A percentile compares a stretch with the other conserved stretches of the same genome.
Evolutionary conservation across 306 rosid genomes (phyloP).

Genomic region (Quercus wislizeni): DNA sequence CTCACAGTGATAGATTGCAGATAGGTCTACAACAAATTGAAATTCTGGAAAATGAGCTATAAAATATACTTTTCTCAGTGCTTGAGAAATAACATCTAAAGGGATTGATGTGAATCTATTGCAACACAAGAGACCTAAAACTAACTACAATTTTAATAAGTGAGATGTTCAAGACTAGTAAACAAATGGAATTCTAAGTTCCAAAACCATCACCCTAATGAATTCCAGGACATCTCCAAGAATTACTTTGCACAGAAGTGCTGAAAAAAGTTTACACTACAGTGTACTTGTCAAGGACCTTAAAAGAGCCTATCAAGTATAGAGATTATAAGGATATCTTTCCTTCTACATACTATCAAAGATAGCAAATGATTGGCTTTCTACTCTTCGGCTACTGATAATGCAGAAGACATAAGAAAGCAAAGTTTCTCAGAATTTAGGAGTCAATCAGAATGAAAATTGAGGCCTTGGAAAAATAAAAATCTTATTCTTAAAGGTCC

Average conservation of each 20-base stretch:
- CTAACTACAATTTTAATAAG: neutral
- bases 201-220: neutral
- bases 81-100: neutral
- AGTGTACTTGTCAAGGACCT: neutral
- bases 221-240: neutral
- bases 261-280: neutral
- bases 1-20: slow-evolving; percentile 89
- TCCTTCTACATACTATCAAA: neutral
- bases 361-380: neutral
- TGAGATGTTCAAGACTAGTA: neutral
- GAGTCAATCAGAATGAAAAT: neutral
- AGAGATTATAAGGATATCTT: neutral
- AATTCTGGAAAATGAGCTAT: slow-evolving; percentile 9
- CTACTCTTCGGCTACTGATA: neutral
- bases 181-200: neutral
- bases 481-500: neutral
- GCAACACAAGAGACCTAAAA: neutral
- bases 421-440: neutral
- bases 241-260: neutral
- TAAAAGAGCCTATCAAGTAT: neutral
- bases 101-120: neutral
- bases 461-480: neutral
- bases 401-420: neutral
- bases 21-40: slow-evolving; percentile 60
- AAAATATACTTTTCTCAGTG: neutral